Percentiles rank a stretch among this genome's conserved stretches.
Evolutionary conservation across 306 rosid genomes (phyloP).

Genomic region (Senna siamea): DNA sequence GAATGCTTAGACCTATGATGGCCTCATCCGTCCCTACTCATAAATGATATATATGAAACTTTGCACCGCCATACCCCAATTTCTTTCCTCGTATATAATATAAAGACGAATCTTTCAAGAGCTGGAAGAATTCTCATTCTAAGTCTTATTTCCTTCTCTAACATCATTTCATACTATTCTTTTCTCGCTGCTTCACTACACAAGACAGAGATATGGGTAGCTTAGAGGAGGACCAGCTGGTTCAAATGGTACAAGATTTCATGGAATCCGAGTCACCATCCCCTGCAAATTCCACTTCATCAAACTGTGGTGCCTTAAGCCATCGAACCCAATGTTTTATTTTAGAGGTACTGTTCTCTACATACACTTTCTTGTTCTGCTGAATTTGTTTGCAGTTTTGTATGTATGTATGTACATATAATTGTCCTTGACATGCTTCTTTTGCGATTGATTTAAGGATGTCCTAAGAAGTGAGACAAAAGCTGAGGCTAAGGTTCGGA

Average conservation of each 20-base stretch:
- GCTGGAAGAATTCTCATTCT: conserved; percentile 1
- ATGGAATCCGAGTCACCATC: conserved; percentile 65
- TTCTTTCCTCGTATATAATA: conserved; percentile 23
- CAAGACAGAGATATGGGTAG: conserved; percentile 49
- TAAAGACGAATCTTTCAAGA: neutral
- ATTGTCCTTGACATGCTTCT: too few relatives aligned
- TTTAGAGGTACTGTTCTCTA: conserved; percentile 63
- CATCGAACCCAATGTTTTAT: conserved; percentile 48
- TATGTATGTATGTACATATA: too few relatives aligned
- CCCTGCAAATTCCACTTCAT: conserved; percentile 40
- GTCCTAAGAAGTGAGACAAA: conserved; percentile 51
- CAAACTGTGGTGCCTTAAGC: conserved; percentile 38
- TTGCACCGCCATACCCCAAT: conserved; percentile 47
- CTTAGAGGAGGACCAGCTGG: conserved; percentile 68
- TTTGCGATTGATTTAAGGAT: conserved; percentile 41
- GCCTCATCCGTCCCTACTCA: conserved; percentile 43
- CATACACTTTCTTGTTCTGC: too few relatives aligned
- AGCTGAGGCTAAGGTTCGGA: conserved; percentile 51
- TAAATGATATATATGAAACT: neutral
- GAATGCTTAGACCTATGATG: conserved; percentile 9
- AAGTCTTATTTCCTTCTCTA: neutral
- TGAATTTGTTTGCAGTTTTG: too few relatives aligned
- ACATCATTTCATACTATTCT: neutral
- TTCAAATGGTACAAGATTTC: conserved; percentile 73
- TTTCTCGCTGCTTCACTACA: conserved; percentile 17